phyloP scores from a whole-genome alignment of 306 rosid genomes.

The Quercus wislizeni region DNA sequence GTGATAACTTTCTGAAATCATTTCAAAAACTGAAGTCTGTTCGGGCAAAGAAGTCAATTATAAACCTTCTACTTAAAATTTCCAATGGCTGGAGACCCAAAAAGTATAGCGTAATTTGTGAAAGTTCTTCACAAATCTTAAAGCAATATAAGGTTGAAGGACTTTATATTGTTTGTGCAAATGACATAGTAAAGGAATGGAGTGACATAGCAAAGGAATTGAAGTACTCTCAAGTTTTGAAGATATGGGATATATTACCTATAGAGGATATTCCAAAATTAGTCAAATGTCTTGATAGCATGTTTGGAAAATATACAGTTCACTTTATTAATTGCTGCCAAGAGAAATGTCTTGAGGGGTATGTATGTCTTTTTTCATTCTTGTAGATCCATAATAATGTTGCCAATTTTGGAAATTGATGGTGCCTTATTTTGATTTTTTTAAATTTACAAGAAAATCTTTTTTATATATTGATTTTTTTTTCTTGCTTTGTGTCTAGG shows the following conservation, averaged over 20 bases:
- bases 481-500: slow-evolving; percentile 24
- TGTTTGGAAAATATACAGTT: too few species aligned
- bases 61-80: slow-evolving; percentile 56
- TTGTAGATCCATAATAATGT: neutral
- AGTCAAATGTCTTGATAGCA: too few species aligned
- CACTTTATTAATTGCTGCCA: too few species aligned
- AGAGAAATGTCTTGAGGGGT: too few species aligned
- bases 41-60: slow-evolving; percentile 37
- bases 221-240: slow-evolving; percentile 48
- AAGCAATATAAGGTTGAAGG: slow-evolving; percentile 59
- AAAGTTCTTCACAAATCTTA: slow-evolving; percentile 44
- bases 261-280: too few species aligned
- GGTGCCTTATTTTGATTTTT: neutral
- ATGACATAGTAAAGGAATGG: slow-evolving; percentile 50
- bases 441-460: neutral
- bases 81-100: slow-evolving; percentile 79
- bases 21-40: slow-evolving; percentile 42
- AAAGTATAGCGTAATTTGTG: slow-evolving; percentile 29
- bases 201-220: slow-evolving; percentile 46
- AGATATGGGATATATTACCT: slow-evolving; percentile 71
- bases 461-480: neutral
- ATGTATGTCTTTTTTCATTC: too few species aligned
- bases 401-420: neutral
- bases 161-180: slow-evolving; percentile 48
- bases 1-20: slow-evolving; percentile 67